Evolutionary conservation across 768 basidiomycete species (phyloP).

Genomic region (Boletus coccyginus): DNA sequence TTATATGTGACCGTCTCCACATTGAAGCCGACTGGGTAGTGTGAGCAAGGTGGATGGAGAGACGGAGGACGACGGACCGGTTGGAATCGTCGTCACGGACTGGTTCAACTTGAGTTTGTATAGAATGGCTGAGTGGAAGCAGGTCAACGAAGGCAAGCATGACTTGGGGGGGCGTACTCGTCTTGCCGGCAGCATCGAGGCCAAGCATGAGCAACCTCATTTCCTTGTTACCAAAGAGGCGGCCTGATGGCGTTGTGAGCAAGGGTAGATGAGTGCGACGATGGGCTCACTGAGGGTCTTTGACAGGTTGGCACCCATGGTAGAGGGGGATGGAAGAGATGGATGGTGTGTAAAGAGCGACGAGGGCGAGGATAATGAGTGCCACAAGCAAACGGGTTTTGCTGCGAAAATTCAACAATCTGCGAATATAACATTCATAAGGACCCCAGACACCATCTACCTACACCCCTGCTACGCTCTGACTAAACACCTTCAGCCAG

Average conservation of each 20-base stretch:
- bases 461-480: conserved; percentile 40
- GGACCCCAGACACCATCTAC: conserved; percentile 33
- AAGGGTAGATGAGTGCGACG: background rate
- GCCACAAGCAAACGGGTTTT: conserved; percentile 24
- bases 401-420: conserved; percentile 26
- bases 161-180: conserved; percentile 51
- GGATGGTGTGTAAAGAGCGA: conserved; percentile 60
- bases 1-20: conserved; percentile 99
- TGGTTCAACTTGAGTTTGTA: conserved; percentile 99
- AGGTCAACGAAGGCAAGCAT: background rate
- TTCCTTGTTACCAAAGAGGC: conserved; percentile 98
- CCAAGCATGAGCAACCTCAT: conserved; percentile 98
- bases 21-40: conserved; percentile 84
- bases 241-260: conserved; percentile 48
- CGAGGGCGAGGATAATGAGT: conserved; percentile 36
- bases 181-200: conserved; percentile 97
- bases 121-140: conserved; percentile 72
- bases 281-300: conserved; percentile 66
- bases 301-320: conserved; percentile 85
- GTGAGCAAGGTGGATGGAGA: background rate
- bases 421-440: conserved; percentile 12
- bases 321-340: conserved; percentile 14
- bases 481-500: conserved; percentile 83
- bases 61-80: conserved; percentile 48
- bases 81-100: conserved; percentile 97